Conservation (phyloP, 106 monocot species). For the Hemerocallis citrina region DNA sequence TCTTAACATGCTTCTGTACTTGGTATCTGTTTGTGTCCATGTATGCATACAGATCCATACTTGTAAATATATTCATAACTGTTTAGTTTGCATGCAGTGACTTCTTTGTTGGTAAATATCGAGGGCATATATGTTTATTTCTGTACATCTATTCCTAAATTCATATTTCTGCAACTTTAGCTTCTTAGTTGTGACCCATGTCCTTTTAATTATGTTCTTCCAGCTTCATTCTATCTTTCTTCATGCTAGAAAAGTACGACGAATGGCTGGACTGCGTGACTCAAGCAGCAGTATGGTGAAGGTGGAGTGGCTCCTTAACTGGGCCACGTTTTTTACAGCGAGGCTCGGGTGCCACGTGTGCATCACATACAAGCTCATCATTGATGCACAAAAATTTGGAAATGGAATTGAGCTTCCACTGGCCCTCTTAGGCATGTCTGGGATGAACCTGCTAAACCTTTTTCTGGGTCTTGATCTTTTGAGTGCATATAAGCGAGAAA, state of each 20-base stretch:
- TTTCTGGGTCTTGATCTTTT: slow-evolving; percentile 75
- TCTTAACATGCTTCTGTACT: too few species aligned
- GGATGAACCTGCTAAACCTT: slow-evolving; percentile 87
- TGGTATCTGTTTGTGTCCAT: too few species aligned
- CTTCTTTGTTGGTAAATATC: too few species aligned
- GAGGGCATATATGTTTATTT: too few species aligned
- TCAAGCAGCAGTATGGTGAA: slow-evolving; percentile 31
- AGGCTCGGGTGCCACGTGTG: slow-evolving; percentile 60
- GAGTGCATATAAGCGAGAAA: slow-evolving; percentile 58
- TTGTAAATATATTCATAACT: too few species aligned
- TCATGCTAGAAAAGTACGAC: slow-evolving; percentile 70
- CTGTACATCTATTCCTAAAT: too few species aligned
- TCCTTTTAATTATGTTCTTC: too few species aligned
- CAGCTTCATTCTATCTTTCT: slow-evolving; percentile 92
- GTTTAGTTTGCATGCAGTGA: too few species aligned
- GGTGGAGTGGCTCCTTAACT: slow-evolving; percentile 76
- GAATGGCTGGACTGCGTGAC: slow-evolving; percentile 68
- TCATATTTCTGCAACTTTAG: too few species aligned
- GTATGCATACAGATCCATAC: too few species aligned
- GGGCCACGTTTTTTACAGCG: slow-evolving; percentile 54
- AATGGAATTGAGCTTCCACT: slow-evolving; percentile 81
- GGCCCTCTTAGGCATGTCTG: slow-evolving; percentile 86
- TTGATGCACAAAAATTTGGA: slow-evolving; percentile 65
- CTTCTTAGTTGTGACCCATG: too few species aligned
- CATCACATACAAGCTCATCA: slow-evolving; percentile 80